Evolutionary conservation across 306 rosid species (phyloP).

Genomic region (Clitoria ternatea): DNA sequence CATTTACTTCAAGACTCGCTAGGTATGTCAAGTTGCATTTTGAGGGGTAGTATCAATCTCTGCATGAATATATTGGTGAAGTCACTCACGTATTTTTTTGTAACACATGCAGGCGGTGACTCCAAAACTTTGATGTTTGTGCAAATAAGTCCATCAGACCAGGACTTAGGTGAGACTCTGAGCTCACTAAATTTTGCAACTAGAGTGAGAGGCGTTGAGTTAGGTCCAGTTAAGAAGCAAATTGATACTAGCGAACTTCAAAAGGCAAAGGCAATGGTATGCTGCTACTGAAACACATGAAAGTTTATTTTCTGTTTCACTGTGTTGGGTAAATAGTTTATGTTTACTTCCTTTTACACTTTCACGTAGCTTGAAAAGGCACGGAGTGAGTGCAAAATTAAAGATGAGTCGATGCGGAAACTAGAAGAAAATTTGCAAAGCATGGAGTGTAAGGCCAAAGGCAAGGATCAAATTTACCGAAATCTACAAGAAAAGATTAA

Average conservation of each 20-base stretch:
- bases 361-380: slow-evolving; percentile 66
- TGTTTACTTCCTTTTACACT: background rate
- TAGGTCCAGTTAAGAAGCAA: slow-evolving; percentile 88
- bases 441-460: slow-evolving; percentile 69
- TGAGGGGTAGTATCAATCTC: background rate
- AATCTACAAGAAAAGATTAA: slow-evolving; percentile 69
- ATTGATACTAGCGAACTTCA: slow-evolving; percentile 73
- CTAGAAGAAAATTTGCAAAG: slow-evolving; percentile 73
- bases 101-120: slow-evolving; percentile 66
- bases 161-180: slow-evolving; percentile 74
- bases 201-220: slow-evolving; percentile 81
- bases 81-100: background rate
- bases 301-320: background rate
- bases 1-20: slow-evolving; percentile 95
- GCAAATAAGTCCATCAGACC: slow-evolving; percentile 88
- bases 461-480: slow-evolving; percentile 57
- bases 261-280: slow-evolving; percentile 64
- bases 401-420: slow-evolving; percentile 70
- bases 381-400: slow-evolving; percentile 64
- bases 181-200: slow-evolving; percentile 86
- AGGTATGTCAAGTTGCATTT: slow-evolving; percentile 38
- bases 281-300: background rate
- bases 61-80: slow-evolving; percentile 6
- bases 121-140: slow-evolving; percentile 87
- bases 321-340: background rate